Conservation (phyloP, 2,329 filamentous ascomycete species). For the Xylaria sp. region DNA sequence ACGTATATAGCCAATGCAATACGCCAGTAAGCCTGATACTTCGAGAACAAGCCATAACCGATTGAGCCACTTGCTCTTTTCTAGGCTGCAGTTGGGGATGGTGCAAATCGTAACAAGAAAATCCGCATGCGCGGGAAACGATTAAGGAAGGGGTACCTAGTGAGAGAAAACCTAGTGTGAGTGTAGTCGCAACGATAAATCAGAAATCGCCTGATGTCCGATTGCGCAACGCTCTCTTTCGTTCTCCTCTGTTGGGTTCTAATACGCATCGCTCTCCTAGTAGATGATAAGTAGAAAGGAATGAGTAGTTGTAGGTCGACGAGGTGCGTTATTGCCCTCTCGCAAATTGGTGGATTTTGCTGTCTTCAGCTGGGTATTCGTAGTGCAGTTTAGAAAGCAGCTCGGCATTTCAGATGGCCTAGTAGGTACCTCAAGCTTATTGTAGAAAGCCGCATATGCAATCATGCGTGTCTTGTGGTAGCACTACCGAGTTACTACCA, state of each 20-base stretch:
- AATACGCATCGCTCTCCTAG: neutral
- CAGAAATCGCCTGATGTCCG: neutral
- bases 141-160: neutral
- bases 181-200: slow-evolving; percentile 1
- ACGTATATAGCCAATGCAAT: slow-evolving; percentile 25
- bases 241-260: neutral
- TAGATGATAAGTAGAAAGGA: slow-evolving; percentile 8
- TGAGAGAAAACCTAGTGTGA: slow-evolving; percentile 10
- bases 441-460: slow-evolving; percentile 19
- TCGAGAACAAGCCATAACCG: neutral
- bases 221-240: neutral
- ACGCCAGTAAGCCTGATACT: slow-evolving; percentile 15
- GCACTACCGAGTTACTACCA: neutral
- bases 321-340: neutral
- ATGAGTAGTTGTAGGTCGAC: neutral
- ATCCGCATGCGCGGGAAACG: neutral
- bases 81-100: slow-evolving; percentile 11
- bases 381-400: slow-evolving; percentile 8
- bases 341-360: neutral
- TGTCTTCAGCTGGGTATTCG: slow-evolving; percentile 2
- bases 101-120: slow-evolving; percentile 11
- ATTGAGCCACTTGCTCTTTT: slow-evolving; percentile 1
- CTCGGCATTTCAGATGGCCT: slow-evolving; percentile 26
- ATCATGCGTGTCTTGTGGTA: slow-evolving; percentile 5
- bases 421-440: neutral